Evolutionary conservation across 192 early-diverging fungal species (phyloP), one percentile per base, ranked within the genome.

Genomic region (Coemansia sp.): DNA sequence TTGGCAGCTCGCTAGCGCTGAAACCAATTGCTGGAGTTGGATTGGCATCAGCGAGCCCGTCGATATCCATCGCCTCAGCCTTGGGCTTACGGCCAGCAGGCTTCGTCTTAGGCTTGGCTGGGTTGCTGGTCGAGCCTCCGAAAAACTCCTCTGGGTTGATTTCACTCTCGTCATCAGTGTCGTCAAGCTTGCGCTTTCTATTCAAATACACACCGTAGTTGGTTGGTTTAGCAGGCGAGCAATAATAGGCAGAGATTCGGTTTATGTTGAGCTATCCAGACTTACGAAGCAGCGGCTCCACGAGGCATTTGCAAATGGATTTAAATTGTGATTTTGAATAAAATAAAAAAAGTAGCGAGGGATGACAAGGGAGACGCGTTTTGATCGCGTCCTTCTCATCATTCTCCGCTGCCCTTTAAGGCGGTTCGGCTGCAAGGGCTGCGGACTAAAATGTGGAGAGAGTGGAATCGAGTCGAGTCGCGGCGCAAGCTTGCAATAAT

Each of bases 111-210:
- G 68, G 42, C 47, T 76, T 67, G 47, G 65, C 33, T 8, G 34
- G 40, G 34, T 57, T 51, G 27, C 27, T 51, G 20, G 44, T 7
- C 36, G 60, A 24, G 15, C 54, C n/a, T 18, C 68, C 72, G 41
- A 83, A 83, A 27, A 75, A 83, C 3, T 68, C 70, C 13, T 77
- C 57, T 3, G 80, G 80, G 41, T 77, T 67, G 34, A 82, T 67
- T 34, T 72, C 69, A n/a, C 18, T 24, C 31, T 75, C 43, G 20
- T 63, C 61, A 20, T 63, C 61, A 13, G 29, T 11, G 46, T 65
- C 73, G 10, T 49, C 59, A 31, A 66, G 51, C 64, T 62, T 74
- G 65, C 68, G 67, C 65, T 77, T 76, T 36, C 75, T 76, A 70
- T 65, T 51, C 27, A 40, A 27, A 55, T 24, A 34, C 3, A 34